phyloP scores from a whole-genome alignment of 2,329 filamentous ascomycete species.

The Fusarium siculi region DNA sequence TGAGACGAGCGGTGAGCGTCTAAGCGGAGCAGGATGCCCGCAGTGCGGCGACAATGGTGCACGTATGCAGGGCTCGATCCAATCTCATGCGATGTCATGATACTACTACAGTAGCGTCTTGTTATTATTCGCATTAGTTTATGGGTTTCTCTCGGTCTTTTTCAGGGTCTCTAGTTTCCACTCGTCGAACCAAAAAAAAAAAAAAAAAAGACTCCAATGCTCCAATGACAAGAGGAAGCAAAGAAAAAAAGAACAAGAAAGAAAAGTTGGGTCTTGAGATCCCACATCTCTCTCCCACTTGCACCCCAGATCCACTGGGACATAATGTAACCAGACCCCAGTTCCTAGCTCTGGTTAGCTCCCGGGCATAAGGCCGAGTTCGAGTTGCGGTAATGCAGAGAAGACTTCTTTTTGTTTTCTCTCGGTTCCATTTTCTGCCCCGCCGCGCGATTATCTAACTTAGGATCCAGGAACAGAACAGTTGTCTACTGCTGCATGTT shows the following conservation, averaged over 20 bases:
- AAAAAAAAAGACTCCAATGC: neutral
- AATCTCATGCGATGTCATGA: conserved; percentile 13
- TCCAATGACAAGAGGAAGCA: neutral
- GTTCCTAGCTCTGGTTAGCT: conserved; percentile 12
- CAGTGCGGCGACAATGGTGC: neutral
- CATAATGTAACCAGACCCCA: neutral
- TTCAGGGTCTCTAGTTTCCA: conserved; percentile 17
- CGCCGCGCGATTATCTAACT: conserved; percentile 1
- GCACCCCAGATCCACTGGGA: conserved; percentile 36
- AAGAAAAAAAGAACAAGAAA: neutral
- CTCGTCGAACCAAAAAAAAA: neutral
- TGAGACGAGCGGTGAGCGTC: conserved; percentile 24
- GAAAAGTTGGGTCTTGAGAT: neutral
- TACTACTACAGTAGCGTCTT: conserved; percentile 3
- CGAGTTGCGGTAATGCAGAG: conserved; percentile 11
- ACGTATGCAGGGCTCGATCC: conserved; percentile 10
- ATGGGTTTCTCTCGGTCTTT: conserved; percentile 1
- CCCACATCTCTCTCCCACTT: conserved; percentile 26
- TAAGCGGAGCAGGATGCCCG: conserved; percentile 17
- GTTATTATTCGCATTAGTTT: neutral
- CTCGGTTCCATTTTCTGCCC: conserved; percentile 19
- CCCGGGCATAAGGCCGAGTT: conserved; percentile 29
- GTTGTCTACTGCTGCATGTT: conserved; percentile 11
- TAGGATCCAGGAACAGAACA: conserved; percentile 20
- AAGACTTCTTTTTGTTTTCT: conserved; percentile 27